Evolutionary conservation across 2,329 filamentous ascomycete genomes (phyloP), one percentile per base, ranked within the genome.

Genomic region (Herpotrichia juniperi): DNA sequence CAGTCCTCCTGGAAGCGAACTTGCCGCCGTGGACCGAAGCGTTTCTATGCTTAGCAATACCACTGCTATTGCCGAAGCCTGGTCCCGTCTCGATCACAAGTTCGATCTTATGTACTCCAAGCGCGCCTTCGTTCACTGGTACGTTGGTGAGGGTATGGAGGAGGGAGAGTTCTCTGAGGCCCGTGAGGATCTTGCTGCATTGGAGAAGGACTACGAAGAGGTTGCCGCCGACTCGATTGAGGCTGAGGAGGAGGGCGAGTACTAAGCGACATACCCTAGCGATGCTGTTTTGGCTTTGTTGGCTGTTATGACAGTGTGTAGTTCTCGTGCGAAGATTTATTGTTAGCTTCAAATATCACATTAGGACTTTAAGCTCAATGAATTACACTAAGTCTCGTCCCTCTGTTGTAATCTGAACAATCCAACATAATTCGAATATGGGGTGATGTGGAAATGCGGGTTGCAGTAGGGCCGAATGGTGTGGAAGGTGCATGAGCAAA

Each of bases 1-100:
- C 82, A 90, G 91, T 80, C 93, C 97, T 52, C 94, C 92, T 69
- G 96, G 96, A 79, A 93, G 93, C 72, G 94, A 97, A 76, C 87
- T 97, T 58, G 93, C 94, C 79, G 93, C 96, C 82, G 93, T 97
- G 78, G 91, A 94, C 86, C 93, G 94, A 73, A 93, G 93, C 79
- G 93, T 97, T 64, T 85, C 85, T 57, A 89, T 89, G 87, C 79
- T 89, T 66, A 88, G 85, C 79, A 89, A 89, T 81, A 89, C 87
- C 51, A 89, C 87, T 22, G 87, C 87, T 69, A 89, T 89, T 61
- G 84, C 87, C 54, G 87, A 89, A 76, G 87, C 87, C 47, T 89
- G 87, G 87, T 87, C 85, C 54, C 83, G 86, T 58, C 82, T 89
- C 43, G 86, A 88, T 76, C 80, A 87, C 81, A 89, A 89, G 79